phyloP scores from a whole-genome alignment of 345 rosid species.

The Eucalyptus sp. region DNA sequence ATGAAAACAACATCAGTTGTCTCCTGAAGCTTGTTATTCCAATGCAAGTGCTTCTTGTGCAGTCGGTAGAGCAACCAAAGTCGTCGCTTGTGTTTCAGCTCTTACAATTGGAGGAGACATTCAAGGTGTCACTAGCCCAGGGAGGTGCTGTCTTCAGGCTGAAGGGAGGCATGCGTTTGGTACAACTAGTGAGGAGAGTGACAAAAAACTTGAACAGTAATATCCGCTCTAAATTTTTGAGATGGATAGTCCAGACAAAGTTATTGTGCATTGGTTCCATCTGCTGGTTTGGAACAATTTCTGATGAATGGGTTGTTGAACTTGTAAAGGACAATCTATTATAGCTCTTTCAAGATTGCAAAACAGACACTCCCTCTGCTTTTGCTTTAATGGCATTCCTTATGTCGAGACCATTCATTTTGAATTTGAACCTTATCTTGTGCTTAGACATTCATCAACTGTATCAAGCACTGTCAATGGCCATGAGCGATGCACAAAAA shows the following conservation, averaged over 20 bases:
- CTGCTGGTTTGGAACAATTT: slow-evolving; percentile 70
- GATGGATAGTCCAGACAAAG: slow-evolving; percentile 47
- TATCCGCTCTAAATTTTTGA: too few relatives aligned
- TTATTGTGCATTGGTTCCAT: slow-evolving; percentile 82
- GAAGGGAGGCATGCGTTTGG: too few relatives aligned
- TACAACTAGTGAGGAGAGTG: too few relatives aligned
- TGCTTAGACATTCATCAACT: slow-evolving; percentile 74
- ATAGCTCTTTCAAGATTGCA: slow-evolving; percentile 90
- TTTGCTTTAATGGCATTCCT: slow-evolving; percentile 72
- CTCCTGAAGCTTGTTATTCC: too few relatives aligned
- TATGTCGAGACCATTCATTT: slow-evolving; percentile 58
- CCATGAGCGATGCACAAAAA: slow-evolving; percentile 58
- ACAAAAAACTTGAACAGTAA: too few relatives aligned
- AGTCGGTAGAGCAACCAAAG: too few relatives aligned
- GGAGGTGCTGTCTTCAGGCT: too few relatives aligned
- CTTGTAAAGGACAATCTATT: slow-evolving; percentile 79
- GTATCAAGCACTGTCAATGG: slow-evolving; percentile 57
- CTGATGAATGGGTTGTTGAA: slow-evolving; percentile 73
- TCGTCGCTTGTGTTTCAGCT: too few relatives aligned
- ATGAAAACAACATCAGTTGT: too few relatives aligned
- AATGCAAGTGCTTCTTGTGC: too few relatives aligned
- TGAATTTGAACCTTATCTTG: slow-evolving; percentile 21
- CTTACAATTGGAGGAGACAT: too few relatives aligned
- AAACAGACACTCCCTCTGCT: slow-evolving; percentile 65
- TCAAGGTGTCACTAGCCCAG: too few relatives aligned